Conservation (phyloP, 1,139 yeast species). For the Kodamaea alishanica region DNA sequence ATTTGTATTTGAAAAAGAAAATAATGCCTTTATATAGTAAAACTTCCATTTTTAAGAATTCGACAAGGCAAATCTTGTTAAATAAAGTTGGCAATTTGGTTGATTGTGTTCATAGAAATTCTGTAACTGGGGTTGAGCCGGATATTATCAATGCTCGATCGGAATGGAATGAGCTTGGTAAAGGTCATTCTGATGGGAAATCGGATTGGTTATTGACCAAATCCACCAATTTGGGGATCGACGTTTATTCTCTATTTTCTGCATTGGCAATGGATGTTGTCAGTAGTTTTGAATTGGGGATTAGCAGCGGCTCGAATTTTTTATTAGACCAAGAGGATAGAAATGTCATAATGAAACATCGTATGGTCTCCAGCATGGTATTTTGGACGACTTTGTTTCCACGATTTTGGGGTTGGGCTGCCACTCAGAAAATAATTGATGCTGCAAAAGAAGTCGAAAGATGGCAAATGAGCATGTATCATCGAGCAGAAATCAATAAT, state of each 20-base stretch:
- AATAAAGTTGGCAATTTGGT: constrained; percentile 27
- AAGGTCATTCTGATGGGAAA: constrained; percentile 24
- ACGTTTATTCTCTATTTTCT: constrained; percentile 60
- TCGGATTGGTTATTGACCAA: constrained; percentile 28
- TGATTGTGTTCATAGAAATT: constrained; percentile 24
- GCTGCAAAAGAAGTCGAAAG: constrained; percentile 41
- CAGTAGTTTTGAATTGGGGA: constrained; percentile 59
- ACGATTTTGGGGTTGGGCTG: constrained; percentile 47
- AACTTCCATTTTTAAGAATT: constrained; percentile 33
- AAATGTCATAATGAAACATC: constrained; percentile 44
- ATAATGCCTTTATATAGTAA: constrained; percentile 51
- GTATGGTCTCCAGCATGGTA: constrained; percentile 59
- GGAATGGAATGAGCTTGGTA: constrained; percentile 33
- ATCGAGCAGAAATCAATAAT: constrained; percentile 31
- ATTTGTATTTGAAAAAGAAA: constrained; percentile 47
- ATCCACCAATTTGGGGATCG: constrained; percentile 37
- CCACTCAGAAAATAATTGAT: constrained; percentile 33
- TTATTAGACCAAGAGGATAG: constrained; percentile 37
- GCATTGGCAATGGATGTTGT: constrained; percentile 73
- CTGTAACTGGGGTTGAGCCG: constrained; percentile 33
- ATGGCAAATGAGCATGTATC: constrained; percentile 51
- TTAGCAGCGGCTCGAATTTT: constrained; percentile 40
- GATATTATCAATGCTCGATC: constrained; percentile 33
- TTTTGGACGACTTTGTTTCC: constrained; percentile 71
- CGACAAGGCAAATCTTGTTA: constrained; percentile 23